Percentiles rank a stretch among this genome's conserved stretches.
Conservation (phyloP, 305 asterid species). For the Plantago coronopus region DNA sequence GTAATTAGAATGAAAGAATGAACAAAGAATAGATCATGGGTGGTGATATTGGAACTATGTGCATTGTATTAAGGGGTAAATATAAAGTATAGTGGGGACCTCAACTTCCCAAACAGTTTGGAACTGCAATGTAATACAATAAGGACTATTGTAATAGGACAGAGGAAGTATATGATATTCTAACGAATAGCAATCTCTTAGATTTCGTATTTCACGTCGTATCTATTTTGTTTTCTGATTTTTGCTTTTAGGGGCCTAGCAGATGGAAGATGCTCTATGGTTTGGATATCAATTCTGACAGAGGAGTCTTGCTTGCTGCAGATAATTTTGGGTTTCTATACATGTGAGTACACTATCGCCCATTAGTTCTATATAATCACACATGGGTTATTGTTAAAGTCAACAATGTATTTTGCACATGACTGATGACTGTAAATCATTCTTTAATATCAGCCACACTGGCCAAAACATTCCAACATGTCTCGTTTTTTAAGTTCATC, state of each 20-base stretch:
- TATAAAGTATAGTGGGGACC: too few species aligned
- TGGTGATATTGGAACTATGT: too few species aligned
- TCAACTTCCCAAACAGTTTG: too few species aligned
- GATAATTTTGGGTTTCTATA: constrained; percentile 89
- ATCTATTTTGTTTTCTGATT: constrained; percentile 19
- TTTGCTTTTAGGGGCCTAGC: constrained; percentile 83
- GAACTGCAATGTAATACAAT: too few species aligned
- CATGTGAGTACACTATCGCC: constrained; percentile 45
- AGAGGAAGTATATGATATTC: neutral
- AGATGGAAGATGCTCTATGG: constrained; percentile 95
- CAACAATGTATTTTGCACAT: neutral
- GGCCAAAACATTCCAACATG: too few species aligned
- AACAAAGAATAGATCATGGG: too few species aligned
- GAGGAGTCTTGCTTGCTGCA: constrained; percentile 64
- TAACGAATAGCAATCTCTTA: neutral
- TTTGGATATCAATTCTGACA: constrained; percentile 76
- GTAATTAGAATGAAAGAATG: too few species aligned
- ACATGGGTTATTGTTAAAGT: neutral
- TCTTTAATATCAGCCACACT: too few species aligned
- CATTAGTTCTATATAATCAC: constrained; percentile 15
- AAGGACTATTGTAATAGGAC: too few species aligned
- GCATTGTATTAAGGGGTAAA: too few species aligned
- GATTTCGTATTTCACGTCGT: constrained; percentile 14
- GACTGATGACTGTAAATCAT: too few species aligned
- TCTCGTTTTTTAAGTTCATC: too few species aligned